phyloP scores from a whole-genome alignment of 139 green algal genomes.

The Mesotaenium endlicherianum region DNA sequence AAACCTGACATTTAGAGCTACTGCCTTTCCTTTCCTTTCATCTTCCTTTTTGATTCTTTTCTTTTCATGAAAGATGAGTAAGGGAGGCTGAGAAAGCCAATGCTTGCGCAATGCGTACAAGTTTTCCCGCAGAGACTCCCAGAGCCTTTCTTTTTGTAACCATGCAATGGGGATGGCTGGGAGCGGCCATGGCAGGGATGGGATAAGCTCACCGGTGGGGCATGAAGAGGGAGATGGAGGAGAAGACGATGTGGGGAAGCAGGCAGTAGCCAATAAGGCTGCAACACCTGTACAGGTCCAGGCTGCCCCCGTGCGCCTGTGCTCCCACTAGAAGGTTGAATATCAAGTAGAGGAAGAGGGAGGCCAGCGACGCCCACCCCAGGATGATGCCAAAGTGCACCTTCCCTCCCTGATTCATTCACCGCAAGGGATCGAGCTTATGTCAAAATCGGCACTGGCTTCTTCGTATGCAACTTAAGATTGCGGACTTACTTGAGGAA shows the following conservation, averaged over 20 bases:
- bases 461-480: too few species aligned
- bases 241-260: conserved; percentile 76
- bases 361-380: conserved; percentile 84
- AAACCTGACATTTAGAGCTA: too few species aligned
- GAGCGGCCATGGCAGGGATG: not conserved
- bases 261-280: conserved; percentile 88
- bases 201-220: conserved; percentile 60
- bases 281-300: conserved; percentile 83
- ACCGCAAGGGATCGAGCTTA: too few species aligned
- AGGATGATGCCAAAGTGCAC: conserved; percentile 93
- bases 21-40: too few species aligned
- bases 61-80: too few species aligned
- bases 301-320: not conserved
- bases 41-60: too few species aligned
- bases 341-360: conserved; percentile 72
- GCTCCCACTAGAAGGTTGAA: conserved; percentile 46
- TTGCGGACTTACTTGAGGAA: too few species aligned
- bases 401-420: conserved; percentile 84
- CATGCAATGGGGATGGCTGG: not conserved
- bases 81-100: too few species aligned
- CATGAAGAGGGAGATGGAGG: conserved; percentile 66
- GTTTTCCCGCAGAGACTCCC: not conserved
- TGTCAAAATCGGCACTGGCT: too few species aligned
- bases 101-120: not conserved
- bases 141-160: not conserved